Evolutionary conservation across 306 rosid genomes (phyloP).

Genomic region (Pyrus betulifolia): DNA sequence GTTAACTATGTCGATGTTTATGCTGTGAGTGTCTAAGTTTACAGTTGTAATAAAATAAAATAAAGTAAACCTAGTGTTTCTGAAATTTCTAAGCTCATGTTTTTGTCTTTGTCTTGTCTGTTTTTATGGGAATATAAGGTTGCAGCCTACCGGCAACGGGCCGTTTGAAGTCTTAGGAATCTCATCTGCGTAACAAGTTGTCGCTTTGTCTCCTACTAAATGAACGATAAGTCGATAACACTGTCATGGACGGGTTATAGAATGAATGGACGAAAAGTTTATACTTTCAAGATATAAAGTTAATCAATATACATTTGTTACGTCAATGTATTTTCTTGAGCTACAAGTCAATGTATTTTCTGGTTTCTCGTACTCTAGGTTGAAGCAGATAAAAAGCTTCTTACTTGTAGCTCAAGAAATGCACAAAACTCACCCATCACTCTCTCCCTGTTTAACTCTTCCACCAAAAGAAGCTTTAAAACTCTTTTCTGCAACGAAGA

Average conservation of each 20-base stretch:
- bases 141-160: neutral
- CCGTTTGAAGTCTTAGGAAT: neutral
- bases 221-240: too few species aligned
- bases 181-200: neutral
- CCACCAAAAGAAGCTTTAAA: neutral
- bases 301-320: too few species aligned
- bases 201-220: neutral
- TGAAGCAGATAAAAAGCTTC: neutral
- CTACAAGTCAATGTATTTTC: neutral
- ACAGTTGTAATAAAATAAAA: neutral
- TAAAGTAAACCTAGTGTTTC: neutral
- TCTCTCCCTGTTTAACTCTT: neutral
- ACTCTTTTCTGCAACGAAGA: neutral
- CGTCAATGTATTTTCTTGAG: too few species aligned
- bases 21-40: neutral
- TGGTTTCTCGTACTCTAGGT: neutral
- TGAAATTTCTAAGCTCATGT: slow-evolving; percentile 14
- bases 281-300: too few species aligned
- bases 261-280: too few species aligned
- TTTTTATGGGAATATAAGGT: neutral
- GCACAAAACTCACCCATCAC: neutral
- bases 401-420: neutral
- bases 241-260: too few species aligned
- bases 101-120: neutral
- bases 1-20: slow-evolving; percentile 17